A percentile compares a stretch with the other conserved stretches of the same genome.
Conservation (phyloP, 1,284 basidiomycete species). For the Trichosporon faecale region DNA sequence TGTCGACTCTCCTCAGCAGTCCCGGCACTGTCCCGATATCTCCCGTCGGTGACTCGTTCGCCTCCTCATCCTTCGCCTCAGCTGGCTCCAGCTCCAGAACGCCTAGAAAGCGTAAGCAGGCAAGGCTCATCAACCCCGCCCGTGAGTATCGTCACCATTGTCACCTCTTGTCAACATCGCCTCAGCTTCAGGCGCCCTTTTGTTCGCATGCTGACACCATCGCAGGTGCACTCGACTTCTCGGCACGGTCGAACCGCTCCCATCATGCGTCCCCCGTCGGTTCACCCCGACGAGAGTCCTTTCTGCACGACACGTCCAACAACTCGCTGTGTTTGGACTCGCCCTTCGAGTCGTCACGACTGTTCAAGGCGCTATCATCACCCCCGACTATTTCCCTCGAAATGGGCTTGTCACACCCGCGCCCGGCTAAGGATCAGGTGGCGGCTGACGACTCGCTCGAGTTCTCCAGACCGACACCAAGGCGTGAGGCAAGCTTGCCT, state of each 20-base stretch:
- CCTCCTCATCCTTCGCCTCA: background rate
- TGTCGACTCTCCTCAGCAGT: background rate
- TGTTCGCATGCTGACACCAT: background rate
- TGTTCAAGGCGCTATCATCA: constrained; percentile 9
- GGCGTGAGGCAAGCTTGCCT: background rate
- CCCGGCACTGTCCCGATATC: background rate
- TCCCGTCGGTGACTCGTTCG: background rate
- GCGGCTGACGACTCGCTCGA: background rate
- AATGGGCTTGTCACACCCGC: background rate
- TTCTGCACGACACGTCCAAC: constrained; percentile 1
- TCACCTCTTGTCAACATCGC: background rate
- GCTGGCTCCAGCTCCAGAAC: constrained; percentile 8
- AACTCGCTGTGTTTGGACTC: constrained; percentile 6
- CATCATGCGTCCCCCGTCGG: background rate
- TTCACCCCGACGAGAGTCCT: background rate
- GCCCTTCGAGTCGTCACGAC: constrained; percentile 1
- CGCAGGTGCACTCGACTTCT: constrained; percentile 13
- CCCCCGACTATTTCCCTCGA: background rate
- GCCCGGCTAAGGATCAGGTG: background rate
- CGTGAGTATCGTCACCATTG: constrained; percentile 1
- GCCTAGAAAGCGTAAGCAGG: constrained; percentile 18
- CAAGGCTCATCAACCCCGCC: constrained; percentile 16
- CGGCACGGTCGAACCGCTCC: background rate
- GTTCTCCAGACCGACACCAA: background rate
- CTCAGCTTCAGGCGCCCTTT: background rate